phyloP scores from a whole-genome alignment of 116 monocot genomes.

The Cymodocea nodosa region DNA sequence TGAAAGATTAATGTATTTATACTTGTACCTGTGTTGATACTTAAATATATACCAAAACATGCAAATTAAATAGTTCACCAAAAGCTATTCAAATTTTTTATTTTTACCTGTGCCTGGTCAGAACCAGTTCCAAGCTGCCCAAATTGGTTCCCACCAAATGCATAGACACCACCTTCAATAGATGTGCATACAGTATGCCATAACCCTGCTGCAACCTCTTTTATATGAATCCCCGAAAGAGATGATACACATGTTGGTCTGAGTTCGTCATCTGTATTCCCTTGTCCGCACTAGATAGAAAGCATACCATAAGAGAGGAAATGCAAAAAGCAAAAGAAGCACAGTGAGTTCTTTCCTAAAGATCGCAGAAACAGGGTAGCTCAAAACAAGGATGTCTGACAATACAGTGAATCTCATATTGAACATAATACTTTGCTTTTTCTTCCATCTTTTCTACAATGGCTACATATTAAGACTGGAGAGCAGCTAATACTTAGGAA shows the following conservation, averaged over 20 bases:
- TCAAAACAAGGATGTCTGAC: constrained; percentile 21
- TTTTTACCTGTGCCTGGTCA: constrained; percentile 76
- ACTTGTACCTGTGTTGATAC: no score
- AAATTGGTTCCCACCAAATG: constrained; percentile 97
- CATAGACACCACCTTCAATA: constrained; percentile 72
- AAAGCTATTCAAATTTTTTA: neutral
- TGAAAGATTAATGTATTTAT: no score
- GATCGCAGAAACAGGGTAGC: neutral
- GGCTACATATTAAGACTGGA: constrained; percentile 51
- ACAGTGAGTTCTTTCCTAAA: constrained; percentile 14
- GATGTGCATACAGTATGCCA: constrained; percentile 97
- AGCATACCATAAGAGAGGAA: constrained; percentile 9
- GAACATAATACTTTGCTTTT: constrained; percentile 53
- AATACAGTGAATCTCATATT: constrained; percentile 49
- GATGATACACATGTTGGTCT: constrained; percentile 86
- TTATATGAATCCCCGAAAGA: constrained; percentile 59
- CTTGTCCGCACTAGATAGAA: constrained; percentile 82
- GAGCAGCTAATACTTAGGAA: constrained; percentile 37
- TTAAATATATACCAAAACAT: neutral
- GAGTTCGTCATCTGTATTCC: constrained; percentile 80
- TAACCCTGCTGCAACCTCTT: constrained; percentile 68
- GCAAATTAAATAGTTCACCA: neutral
- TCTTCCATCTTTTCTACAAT: constrained; percentile 66
- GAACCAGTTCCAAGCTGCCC: constrained; percentile 87
- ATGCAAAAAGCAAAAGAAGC: constrained; percentile 17